phyloP scores from a whole-genome alignment of 1,284 basidiomycete species.

The Heterobasidion parviporum region DNA sequence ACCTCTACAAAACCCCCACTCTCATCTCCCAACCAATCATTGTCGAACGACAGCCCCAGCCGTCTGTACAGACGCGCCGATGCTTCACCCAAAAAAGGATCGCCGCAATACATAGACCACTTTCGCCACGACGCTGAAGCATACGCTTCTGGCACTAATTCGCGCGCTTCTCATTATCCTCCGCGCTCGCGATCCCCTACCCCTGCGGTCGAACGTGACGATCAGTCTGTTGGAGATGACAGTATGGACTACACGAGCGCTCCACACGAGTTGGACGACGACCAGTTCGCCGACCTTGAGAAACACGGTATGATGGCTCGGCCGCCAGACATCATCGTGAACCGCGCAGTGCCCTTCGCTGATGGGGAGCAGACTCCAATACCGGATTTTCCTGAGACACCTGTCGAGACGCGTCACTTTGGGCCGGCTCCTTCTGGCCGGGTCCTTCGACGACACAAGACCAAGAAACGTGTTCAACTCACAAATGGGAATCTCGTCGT shows the following conservation, averaged over 20 bases:
- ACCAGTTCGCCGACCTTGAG: conserved; percentile 2
- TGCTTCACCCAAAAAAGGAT: conserved; percentile 3
- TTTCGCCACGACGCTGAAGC: conserved; percentile 49
- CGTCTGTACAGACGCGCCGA: conserved; percentile 7
- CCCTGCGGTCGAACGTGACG: conserved; percentile 62
- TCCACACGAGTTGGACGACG: conserved; percentile 1
- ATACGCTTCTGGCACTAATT: conserved; percentile 52
- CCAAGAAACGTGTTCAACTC: conserved; percentile 62
- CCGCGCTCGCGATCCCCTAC: conserved; percentile 67
- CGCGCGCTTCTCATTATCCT: conserved; percentile 35
- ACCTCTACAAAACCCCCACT: not conserved
- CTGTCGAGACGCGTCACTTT: conserved; percentile 70
- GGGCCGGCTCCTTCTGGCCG: conserved; percentile 80
- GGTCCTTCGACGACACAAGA: conserved; percentile 82
- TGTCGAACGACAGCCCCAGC: conserved; percentile 1
- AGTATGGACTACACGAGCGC: conserved; percentile 43
- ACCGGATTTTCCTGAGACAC: conserved; percentile 24
- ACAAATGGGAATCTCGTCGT: conserved; percentile 89
- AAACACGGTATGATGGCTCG: not conserved
- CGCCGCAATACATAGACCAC: conserved; percentile 19
- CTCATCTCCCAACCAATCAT: not conserved
- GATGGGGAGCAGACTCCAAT: conserved; percentile 9
- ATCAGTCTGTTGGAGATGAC: conserved; percentile 44
- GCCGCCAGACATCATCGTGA: conserved; percentile 1
- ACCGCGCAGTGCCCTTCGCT: conserved; percentile 9